Base-by-base conservation (phyloP, 495 filamentous ascomycete genomes). In the Aspergillus nanangensis region DNA sequence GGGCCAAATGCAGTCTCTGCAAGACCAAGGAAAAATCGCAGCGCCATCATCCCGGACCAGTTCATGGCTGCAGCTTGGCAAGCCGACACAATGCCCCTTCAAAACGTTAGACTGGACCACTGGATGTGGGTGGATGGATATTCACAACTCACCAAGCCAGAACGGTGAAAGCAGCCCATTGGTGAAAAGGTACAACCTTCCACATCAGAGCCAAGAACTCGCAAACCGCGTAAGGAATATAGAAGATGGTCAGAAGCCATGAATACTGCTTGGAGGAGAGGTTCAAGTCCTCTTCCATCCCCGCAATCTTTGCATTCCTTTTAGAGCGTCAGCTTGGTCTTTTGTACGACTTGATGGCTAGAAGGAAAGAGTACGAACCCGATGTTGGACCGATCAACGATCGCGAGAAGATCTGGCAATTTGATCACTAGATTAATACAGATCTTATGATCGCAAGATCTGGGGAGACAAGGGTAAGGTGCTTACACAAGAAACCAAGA, bases 171-270 rank as follows among this genome's bases (percentile, higher is more conserved):
- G 70, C 62, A 17, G 70, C 66, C 74, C 75, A 80, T 52, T 60
- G 60, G 52, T 79, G 76, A 0, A 78, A 79, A 11, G 78, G 78
- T 35, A 85, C 61, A 14, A 85, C 55, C 55, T 87, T 87, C 79
- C 83, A 90, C 77, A 87, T 83, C 22, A 90, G 50, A 1, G 79
- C 79, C 38, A 76, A 67, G 66, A 82, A 83, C 64, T 89, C 83
- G 45, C 88, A 89, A 8, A 82, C 25, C 22, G 80, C 79, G 35
- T 72, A 70, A 17, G 71, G 58, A 13, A 77, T 85, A 55, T 91
- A 91, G 55, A 91, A 93, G 25, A 88, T 83, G 0, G 84, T 90
- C 36, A 91, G 65, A 14, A 91, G 70, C 87, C 87, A 94, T 52
- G 83, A 60, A 45, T 84, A 85, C 29, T 64, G 60, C 10, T 71